Evolutionary conservation across 2,329 filamentous ascomycete genomes (phyloP), one percentile per base, ranked within the genome.

Genomic region (Cladorrhinum sp.): DNA sequence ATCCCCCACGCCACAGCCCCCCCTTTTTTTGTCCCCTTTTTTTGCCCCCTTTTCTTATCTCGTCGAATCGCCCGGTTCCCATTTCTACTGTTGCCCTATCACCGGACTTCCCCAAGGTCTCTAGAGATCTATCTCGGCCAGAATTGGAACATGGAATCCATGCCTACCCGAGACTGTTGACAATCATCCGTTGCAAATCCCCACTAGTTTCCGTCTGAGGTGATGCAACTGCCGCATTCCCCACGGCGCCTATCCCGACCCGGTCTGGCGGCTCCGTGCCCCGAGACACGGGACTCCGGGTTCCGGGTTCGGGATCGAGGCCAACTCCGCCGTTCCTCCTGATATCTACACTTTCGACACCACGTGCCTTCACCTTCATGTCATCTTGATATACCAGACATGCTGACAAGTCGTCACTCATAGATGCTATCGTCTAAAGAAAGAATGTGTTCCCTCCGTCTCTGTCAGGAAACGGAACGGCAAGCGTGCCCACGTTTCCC

Each of bases 371-470:
- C 30, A 10, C 14, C 36, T n/a, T 42, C 42, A 8, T 21, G 16
- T 20, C 18, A 21, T 46, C 18, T 5, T 5, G n/a, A 21, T 18
- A 46, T 18, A 46, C 33, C 20, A 24, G 23, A 30, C 24, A 56
- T 36, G 56, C 61, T 65, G 55, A 64, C 51, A 2, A 48, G 28
- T 8, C 48, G n/a, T 46, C n/a, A 8, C 18, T 46, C 18, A 46
- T 46, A 71, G 70, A 62, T 71, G 71, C 60, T 71, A 76, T 66
- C 78, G 80, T 0, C 71, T 82, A 3, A 75, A 74, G 1, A 82
- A 82, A 66, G 70, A 76, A 23, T 83, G 80, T 57, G 72, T 76
- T 51, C 77, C 77, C 33, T 79, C 80, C 20, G 68, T 74, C 20
- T 75, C 77, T 2, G 71, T 75, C 48, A 71, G 77, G 36, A 76